Evolutionary conservation across 2,329 filamentous ascomycete genomes (phyloP).

Genomic region (Xylaria sp.): DNA sequence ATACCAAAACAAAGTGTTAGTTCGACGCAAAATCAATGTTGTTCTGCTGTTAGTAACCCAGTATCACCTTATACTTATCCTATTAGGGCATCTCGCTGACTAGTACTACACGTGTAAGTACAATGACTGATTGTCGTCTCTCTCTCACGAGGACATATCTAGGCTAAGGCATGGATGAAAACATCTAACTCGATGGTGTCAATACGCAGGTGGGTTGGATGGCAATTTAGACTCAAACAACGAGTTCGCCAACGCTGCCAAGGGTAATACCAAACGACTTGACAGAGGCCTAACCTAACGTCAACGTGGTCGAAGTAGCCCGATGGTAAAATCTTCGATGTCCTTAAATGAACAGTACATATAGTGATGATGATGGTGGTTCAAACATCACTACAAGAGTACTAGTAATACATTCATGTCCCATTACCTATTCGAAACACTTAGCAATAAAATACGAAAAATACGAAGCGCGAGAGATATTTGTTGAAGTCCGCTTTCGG

Average conservation of each 20-base stretch:
- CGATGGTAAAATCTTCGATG: not conserved
- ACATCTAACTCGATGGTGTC: not conserved
- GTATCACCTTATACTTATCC: not conserved
- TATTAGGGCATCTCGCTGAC: not conserved
- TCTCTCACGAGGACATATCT: too few relatives aligned
- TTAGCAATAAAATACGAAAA: not conserved
- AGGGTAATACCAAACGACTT: not conserved
- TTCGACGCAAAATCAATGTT: too few relatives aligned
- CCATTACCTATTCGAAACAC: not conserved
- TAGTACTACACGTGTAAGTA: not conserved
- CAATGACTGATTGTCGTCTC: too few relatives aligned
- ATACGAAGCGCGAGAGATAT: constrained; percentile 22
- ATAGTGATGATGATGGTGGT: too few relatives aligned
- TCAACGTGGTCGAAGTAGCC: not conserved
- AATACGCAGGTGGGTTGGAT: not conserved
- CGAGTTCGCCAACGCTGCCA: not conserved
- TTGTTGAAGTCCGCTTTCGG: constrained; percentile 31
- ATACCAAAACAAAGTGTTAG: too few relatives aligned
- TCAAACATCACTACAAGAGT: not conserved
- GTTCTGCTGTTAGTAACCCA: not conserved
- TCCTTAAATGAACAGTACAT: not conserved
- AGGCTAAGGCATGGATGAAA: not conserved
- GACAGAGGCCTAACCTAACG: not conserved
- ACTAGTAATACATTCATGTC: too few relatives aligned
- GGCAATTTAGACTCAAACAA: not conserved